Evolutionary conservation across 1,139 yeast genomes (phyloP).

Genomic region (Saccharomyces pastorianus): DNA sequence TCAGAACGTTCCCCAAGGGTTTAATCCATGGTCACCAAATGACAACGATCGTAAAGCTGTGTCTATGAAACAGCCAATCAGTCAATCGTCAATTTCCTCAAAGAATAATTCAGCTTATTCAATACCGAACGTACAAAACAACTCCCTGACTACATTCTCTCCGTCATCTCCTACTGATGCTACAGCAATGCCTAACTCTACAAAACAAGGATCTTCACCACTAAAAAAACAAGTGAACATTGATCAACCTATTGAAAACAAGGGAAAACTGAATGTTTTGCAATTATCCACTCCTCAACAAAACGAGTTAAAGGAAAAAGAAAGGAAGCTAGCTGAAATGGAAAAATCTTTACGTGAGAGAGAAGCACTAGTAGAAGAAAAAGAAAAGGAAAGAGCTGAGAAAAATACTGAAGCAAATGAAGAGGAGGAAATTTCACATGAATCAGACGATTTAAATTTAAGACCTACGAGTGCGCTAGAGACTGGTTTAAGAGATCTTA

Average conservation of each 20-base stretch:
- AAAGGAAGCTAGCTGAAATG: constrained; percentile 8
- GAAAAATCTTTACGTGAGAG: constrained; percentile 10
- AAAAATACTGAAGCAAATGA: not conserved
- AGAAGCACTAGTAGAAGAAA: constrained; percentile 3
- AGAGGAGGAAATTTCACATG: not conserved
- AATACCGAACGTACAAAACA: not conserved
- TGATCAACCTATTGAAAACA: constrained; percentile 4
- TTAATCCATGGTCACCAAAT: constrained; percentile 1
- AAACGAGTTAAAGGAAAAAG: constrained; percentile 16
- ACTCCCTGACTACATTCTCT: not conserved
- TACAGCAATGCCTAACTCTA: not conserved
- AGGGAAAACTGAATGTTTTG: constrained; percentile 20
- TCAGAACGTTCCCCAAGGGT: constrained; percentile 1
- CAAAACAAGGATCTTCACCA: constrained; percentile 8
- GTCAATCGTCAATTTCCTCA: not conserved
- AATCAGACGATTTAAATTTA: constrained; percentile 11
- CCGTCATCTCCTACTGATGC: not conserved
- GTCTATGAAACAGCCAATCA: not conserved
- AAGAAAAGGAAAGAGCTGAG: constrained; percentile 2
- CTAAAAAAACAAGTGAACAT: constrained; percentile 7
- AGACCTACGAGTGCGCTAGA: constrained; percentile 20
- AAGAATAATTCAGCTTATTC: not conserved
- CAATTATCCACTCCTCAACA: constrained; percentile 24
- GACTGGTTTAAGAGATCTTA: constrained; percentile 13
- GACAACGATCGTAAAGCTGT: constrained; percentile 5